Base-by-base conservation (phyloP, 192 early-diverging fungal species). In the Coemansia sp. region DNA sequence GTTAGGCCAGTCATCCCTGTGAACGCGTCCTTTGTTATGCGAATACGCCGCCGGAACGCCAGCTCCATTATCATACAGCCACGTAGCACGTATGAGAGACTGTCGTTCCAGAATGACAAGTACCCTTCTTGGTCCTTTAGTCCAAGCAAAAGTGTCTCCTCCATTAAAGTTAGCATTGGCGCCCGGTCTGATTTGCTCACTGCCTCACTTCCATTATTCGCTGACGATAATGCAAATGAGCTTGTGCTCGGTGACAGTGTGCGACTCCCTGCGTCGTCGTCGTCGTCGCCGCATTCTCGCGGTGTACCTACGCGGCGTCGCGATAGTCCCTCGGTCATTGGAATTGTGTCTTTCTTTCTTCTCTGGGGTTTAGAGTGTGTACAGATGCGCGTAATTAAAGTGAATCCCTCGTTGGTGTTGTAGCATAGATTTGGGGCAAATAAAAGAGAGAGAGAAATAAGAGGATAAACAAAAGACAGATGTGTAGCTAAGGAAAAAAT, bases 91-190 rank as follows among this genome's bases (percentile, higher is more conserved):
- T 99, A 99, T 23, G 94, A 96, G 62, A 99, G 94, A 76, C 94
- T 96, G 83, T 99, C 97, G 82, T 99, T 99, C 97, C 97, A 99
- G 76, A 99, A 99, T 28, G 95, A 96, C 42, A 99, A 87, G 68
- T 97, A 95, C 2, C 97, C 97, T 88, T 96, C 84, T 46, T 77
- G 68, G 79, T 99, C 97, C 76, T 99, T 99, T 52, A 98, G 84
- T 10, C 97, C 97, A 44, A 99, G 66, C 60, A 99, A 84, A 65
- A 99, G 76, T 16, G 97, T 91, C 71, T 99, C 96, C 72, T 99
- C 97, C 89, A 99, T 90, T 44, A 99, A 77, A n/a, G 96, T 99
- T 47, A 99, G 80, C 75, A 86, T 80, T 3, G 91, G 91, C 30
- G 83, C 75, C 47, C 79, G 84, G 60, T 86, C 81, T 11, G 63